Evolutionary conservation across 768 basidiomycete genomes (phyloP).

Genomic region (Fomitopsis serialis): DNA sequence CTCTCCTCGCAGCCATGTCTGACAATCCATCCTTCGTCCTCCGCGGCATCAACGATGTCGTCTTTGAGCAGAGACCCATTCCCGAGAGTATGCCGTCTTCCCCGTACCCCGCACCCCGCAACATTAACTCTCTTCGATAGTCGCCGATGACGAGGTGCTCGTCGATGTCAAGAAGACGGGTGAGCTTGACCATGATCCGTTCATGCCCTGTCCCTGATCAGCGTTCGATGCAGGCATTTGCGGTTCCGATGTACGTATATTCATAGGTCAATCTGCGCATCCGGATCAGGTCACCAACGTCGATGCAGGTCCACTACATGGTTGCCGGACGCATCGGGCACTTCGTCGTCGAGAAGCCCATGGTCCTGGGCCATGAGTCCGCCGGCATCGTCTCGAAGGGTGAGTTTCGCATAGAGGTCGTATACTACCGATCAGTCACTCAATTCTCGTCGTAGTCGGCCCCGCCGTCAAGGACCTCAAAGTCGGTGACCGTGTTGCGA

Average conservation of each 20-base stretch:
- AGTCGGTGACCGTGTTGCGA: slow-evolving; percentile 81
- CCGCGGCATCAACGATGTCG: slow-evolving; percentile 58
- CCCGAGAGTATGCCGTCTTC: slow-evolving; percentile 46
- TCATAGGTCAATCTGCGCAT: slow-evolving; percentile 6
- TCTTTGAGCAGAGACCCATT: slow-evolving; percentile 70
- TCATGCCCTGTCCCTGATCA: neutral
- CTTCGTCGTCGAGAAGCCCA: slow-evolving; percentile 74
- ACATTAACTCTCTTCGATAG: slow-evolving; percentile 27
- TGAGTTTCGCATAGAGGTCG: slow-evolving; percentile 18
- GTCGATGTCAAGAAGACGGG: slow-evolving; percentile 92
- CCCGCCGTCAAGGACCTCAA: slow-evolving; percentile 69
- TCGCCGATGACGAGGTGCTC: slow-evolving; percentile 72
- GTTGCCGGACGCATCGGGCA: slow-evolving; percentile 76
- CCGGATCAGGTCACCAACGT: slow-evolving; percentile 5
- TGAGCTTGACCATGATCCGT: slow-evolving; percentile 23
- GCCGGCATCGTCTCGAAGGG: slow-evolving; percentile 73
- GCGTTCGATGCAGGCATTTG: slow-evolving; percentile 61
- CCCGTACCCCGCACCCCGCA: neutral
- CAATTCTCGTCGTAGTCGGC: slow-evolving; percentile 47
- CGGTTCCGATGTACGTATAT: slow-evolving; percentile 69
- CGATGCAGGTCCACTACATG: slow-evolving; percentile 65
- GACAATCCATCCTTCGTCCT: slow-evolving; percentile 81
- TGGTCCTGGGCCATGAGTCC: slow-evolving; percentile 95
- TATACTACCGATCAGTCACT: neutral
- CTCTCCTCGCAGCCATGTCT: slow-evolving; percentile 39